Evolutionary conservation across 1,284 basidiomycete species (phyloP).

Genomic region (Rhodotorula sp.): DNA sequence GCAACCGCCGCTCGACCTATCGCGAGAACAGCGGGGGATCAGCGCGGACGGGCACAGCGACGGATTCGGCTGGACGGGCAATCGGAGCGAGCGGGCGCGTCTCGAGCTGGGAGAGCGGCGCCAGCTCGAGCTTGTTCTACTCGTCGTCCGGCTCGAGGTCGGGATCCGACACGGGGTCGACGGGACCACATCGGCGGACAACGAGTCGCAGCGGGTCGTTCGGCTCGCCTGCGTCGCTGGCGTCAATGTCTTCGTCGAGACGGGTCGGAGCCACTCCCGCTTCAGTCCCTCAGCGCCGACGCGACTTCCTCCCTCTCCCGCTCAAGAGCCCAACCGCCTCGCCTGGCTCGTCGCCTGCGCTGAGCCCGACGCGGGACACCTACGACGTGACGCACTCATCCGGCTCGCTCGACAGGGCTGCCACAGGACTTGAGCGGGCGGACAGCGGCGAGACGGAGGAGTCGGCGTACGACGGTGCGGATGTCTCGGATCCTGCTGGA

Average conservation of each 20-base stretch:
- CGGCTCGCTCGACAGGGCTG: not conserved
- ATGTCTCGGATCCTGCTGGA: not conserved
- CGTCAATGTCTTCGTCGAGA: not conserved
- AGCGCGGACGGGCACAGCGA: too few relatives aligned
- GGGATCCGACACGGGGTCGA: not conserved
- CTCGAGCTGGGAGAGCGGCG: conserved; percentile 41
- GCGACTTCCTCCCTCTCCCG: conserved; percentile 40
- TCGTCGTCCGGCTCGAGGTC: conserved; percentile 30
- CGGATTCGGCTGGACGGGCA: not conserved
- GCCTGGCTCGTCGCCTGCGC: not conserved
- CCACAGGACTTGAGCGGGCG: not conserved
- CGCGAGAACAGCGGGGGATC: conserved; percentile 1
- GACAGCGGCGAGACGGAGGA: conserved; percentile 1
- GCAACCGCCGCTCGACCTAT: conserved; percentile 3
- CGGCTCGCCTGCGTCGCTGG: conserved; percentile 3
- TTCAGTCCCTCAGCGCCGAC: conserved; percentile 35
- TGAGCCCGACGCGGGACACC: conserved; percentile 18
- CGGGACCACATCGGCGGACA: conserved; percentile 13
- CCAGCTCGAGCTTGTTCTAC: conserved; percentile 43
- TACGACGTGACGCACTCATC: conserved; percentile 7
- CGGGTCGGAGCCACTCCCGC: conserved; percentile 13
- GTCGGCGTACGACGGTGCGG: not conserved
- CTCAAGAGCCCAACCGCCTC: conserved; percentile 6
- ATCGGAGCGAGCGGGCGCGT: conserved; percentile 12
- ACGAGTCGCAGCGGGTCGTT: conserved; percentile 17